A percentile compares a stretch with the other conserved stretches of the same genome.
Evolutionary conservation across 2,329 filamentous ascomycete species (phyloP).

Genomic region (Emergomyces africanus): DNA sequence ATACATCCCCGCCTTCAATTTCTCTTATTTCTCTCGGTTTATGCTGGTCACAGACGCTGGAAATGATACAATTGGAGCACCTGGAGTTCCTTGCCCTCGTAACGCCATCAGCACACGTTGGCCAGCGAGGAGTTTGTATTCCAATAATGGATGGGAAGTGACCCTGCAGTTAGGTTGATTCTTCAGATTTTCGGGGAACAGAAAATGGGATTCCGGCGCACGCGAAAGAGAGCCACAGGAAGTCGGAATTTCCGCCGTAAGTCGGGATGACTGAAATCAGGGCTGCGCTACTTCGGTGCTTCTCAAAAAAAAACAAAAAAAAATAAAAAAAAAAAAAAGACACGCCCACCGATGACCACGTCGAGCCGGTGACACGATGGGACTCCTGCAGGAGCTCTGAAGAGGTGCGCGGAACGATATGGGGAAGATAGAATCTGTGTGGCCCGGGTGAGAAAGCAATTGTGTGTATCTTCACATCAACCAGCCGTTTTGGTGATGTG

Average conservation of each 20-base stretch:
- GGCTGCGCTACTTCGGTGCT: neutral
- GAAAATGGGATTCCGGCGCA: neutral
- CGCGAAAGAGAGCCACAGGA: neutral
- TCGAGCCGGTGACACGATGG: neutral
- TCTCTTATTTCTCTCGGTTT: neutral
- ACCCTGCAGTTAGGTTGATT: neutral
- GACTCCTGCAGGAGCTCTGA: neutral
- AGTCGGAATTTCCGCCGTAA: neutral
- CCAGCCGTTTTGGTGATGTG: neutral
- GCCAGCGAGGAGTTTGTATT: neutral
- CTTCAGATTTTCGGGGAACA: neutral
- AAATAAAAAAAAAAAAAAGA: too few relatives aligned
- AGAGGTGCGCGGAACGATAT: neutral
- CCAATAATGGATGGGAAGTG: neutral
- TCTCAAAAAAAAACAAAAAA: neutral
- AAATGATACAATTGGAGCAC: neutral
- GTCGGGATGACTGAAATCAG: neutral
- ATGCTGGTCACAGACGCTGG: neutral
- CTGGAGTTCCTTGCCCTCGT: neutral
- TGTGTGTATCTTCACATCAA: neutral
- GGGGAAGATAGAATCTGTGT: neutral
- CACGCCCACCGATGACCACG: neutral
- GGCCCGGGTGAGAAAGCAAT: neutral
- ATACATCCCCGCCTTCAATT: neutral
- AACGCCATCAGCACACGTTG: neutral